A percentile compares a stretch with the other conserved stretches of the same genome.
Conservation (phyloP, 768 basidiomycete species). For the Hirschioporus abietinus region DNA sequence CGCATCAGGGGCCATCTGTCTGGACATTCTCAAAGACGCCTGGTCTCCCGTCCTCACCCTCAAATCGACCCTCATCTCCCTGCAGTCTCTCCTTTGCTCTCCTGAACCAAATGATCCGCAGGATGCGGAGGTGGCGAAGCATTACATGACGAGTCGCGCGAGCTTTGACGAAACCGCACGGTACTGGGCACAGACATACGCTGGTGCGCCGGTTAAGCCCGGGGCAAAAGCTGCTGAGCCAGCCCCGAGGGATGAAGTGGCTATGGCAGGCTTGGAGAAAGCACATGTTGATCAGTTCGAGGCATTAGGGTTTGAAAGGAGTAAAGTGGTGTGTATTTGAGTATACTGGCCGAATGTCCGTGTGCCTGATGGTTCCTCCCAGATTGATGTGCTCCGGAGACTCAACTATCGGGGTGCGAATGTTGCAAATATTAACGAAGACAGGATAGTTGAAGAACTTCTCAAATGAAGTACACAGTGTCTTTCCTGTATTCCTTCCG, state of each 20-base stretch:
- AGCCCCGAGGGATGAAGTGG: constrained; percentile 38
- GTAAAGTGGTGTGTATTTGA: constrained; percentile 69
- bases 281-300: constrained; percentile 84
- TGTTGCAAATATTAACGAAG: constrained; percentile 73
- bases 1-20: constrained; percentile 90
- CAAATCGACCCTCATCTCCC: constrained; percentile 91
- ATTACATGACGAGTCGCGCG: constrained; percentile 82
- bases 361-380: constrained; percentile 3
- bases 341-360: constrained; percentile 2
- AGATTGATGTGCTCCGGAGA: constrained; percentile 87
- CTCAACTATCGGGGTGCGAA: constrained; percentile 86
- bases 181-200: constrained; percentile 93
- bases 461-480: constrained; percentile 42
- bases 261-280: constrained; percentile 75
- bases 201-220: constrained; percentile 58
- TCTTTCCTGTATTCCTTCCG: constrained; percentile 4
- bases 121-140: constrained; percentile 97
- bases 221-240: constrained; percentile 25
- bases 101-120: constrained; percentile 97
- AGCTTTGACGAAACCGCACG: constrained; percentile 90
- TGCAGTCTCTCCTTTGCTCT: constrained; percentile 88
- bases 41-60: constrained; percentile 95
- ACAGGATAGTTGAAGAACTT: constrained; percentile 81
- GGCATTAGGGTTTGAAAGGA: constrained; percentile 72
- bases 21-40: constrained; percentile 85